These are phyloP conservation scores for Solanum medicagineum DNA, from an alignment of 257 asterid genomes.

Conservation along the genomic window DNA sequence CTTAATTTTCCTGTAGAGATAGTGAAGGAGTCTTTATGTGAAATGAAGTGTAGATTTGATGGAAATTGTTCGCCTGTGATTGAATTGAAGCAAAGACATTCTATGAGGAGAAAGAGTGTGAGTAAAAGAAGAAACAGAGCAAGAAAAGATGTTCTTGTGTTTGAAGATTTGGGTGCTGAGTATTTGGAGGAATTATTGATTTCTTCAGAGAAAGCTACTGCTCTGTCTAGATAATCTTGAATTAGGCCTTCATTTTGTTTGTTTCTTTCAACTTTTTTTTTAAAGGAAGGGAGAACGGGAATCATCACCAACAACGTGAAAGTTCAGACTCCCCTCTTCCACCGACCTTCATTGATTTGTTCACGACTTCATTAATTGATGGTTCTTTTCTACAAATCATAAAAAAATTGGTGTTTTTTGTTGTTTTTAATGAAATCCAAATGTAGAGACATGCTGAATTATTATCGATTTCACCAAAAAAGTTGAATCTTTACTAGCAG, in stretches of 20 bases:
- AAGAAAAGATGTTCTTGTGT: constrained; percentile 26
- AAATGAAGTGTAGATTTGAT: constrained; percentile 37
- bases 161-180: constrained; percentile 79
- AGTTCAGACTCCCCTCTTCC: not conserved
- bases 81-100: constrained; percentile 53
- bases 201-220: constrained; percentile 3
- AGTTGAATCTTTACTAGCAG: not conserved
- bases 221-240: not conserved
- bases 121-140: constrained; percentile 8
- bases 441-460: not conserved
- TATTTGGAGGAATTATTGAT: constrained; percentile 46
- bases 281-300: not conserved
- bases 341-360: not conserved
- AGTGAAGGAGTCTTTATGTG: constrained; percentile 45
- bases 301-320: not conserved
- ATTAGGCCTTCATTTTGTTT: not conserved
- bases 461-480: not conserved
- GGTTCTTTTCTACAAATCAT: not conserved
- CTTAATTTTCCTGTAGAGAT: constrained; percentile 67
- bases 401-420: not conserved
- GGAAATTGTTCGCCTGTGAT: constrained; percentile 67
- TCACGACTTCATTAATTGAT: not conserved
- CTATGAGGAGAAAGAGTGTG: constrained; percentile 28
- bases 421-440: not conserved
- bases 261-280: no score